Percentiles rank a stretch among this genome's conserved stretches.
Conservation (phyloP, 495 filamentous ascomycete species). For the Penicillium taxi region DNA sequence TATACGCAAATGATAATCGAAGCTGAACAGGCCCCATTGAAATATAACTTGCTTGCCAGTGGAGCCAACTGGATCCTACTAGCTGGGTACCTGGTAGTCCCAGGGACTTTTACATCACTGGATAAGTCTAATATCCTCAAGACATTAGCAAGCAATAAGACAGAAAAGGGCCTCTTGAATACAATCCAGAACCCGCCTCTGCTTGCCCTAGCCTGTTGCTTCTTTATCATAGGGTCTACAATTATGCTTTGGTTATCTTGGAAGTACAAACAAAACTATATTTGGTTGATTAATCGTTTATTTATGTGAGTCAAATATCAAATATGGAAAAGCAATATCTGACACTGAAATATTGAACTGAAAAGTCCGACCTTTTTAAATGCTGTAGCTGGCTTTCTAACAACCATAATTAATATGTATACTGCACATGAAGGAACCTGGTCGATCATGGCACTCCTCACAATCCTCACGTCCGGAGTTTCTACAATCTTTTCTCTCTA, state of each 20-base stretch:
- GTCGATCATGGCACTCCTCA: conserved; percentile 38
- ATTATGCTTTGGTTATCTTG: conserved; percentile 17
- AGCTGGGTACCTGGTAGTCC: conserved; percentile 29
- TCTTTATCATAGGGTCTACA: conserved; percentile 8
- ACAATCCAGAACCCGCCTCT: conserved; percentile 19
- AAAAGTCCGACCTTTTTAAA: conserved; percentile 30
- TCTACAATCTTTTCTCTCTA: neutral
- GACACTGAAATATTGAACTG: neutral
- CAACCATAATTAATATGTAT: conserved; percentile 44
- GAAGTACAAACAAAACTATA: conserved; percentile 18
- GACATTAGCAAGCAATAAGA: conserved; percentile 3
- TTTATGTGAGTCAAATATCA: conserved; percentile 16
- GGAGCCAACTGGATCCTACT: conserved; percentile 27
- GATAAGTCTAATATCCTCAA: conserved; percentile 16
- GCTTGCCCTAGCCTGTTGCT: conserved; percentile 14
- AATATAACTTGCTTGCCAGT: conserved; percentile 24
- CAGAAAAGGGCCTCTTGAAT: conserved; percentile 11
- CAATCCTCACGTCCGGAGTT: conserved; percentile 13
- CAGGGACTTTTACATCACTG: conserved; percentile 28
- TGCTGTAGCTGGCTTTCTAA: conserved; percentile 38
- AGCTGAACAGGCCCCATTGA: conserved; percentile 16
- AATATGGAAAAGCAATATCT: neutral
- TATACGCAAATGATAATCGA: conserved; percentile 27
- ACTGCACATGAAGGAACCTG: conserved; percentile 35
- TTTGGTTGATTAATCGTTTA: conserved; percentile 22